Evolutionary conservation across 768 basidiomycete species (phyloP).

Genomic region (Hericium erinaceus): DNA sequence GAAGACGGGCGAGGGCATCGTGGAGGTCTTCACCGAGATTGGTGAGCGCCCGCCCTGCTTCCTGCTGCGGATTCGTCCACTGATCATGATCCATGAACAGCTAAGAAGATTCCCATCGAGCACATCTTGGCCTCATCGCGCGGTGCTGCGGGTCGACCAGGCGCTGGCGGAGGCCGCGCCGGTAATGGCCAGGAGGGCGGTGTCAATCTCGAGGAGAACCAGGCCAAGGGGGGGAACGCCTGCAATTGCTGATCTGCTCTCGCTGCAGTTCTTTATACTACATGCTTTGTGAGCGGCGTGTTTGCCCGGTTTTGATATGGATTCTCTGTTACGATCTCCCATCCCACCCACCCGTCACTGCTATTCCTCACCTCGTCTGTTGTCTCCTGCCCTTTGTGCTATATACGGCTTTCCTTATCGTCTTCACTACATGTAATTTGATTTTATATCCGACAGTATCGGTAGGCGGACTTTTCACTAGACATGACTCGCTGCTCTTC

Average conservation of each 20-base stretch:
- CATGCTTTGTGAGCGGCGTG: background rate
- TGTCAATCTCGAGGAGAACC: slow-evolving; percentile 65
- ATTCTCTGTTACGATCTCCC: background rate
- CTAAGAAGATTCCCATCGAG: slow-evolving; percentile 87
- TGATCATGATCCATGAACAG: slow-evolving; percentile 23
- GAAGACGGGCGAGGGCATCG: slow-evolving; percentile 92
- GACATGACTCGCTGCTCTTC: background rate
- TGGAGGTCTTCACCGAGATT: slow-evolving; percentile 97
- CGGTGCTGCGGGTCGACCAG: slow-evolving; percentile 53
- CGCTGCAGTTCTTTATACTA: background rate
- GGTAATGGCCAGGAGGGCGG: slow-evolving; percentile 36
- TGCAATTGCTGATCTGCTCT: slow-evolving; percentile 61
- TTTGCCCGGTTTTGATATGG: background rate
- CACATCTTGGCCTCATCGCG: slow-evolving; percentile 84
- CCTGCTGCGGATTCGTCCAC: background rate
- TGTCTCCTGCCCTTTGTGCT: background rate
- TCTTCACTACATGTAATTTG: slow-evolving; percentile 16
- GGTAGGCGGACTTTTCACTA: slow-evolving; percentile 15
- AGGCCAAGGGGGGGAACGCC: slow-evolving; percentile 57
- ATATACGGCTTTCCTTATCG: slow-evolving; percentile 13
- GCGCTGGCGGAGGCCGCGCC: slow-evolving; percentile 42
- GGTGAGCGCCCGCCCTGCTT: slow-evolving; percentile 39
- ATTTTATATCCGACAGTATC: slow-evolving; percentile 9
- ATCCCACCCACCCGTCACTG: slow-evolving; percentile 4
- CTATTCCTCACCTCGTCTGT: slow-evolving; percentile 10